Evolutionary conservation across 2,329 filamentous ascomycete genomes (phyloP).

Genomic region (Fusarium brachygibbosum): DNA sequence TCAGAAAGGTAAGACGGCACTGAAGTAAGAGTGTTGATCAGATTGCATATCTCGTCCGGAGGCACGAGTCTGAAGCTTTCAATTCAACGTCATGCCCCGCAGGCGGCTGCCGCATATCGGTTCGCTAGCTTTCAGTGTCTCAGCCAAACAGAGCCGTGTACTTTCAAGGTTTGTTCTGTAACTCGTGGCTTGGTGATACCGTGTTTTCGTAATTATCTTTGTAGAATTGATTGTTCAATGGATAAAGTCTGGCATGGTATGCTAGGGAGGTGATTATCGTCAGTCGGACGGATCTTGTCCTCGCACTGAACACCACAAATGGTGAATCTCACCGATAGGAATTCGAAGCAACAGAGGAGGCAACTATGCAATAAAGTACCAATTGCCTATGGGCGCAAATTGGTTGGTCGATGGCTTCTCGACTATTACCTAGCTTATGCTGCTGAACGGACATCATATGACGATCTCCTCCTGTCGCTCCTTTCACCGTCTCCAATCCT

Average conservation of each 20-base stretch:
- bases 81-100: conserved; percentile 50
- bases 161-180: conserved; percentile 14
- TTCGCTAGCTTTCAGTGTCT: not conserved
- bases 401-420: conserved; percentile 30
- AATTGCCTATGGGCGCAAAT: conserved; percentile 2
- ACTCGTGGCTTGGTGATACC: conserved; percentile 2
- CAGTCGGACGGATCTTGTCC: too few relatives aligned
- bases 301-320: not conserved
- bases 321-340: not conserved
- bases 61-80: conserved; percentile 27
- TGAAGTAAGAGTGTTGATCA: conserved; percentile 1
- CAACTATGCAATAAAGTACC: not conserved
- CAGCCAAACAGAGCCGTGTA: conserved; percentile 18
- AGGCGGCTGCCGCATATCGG: conserved; percentile 11
- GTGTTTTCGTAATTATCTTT: not conserved
- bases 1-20: not conserved
- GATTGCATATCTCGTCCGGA: not conserved
- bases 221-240: not conserved
- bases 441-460: conserved; percentile 41
- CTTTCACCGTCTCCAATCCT: conserved; percentile 29
- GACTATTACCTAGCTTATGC: not conserved
- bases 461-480: conserved; percentile 44
- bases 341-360: not conserved
- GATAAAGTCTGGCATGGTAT: too few relatives aligned
- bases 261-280: too few relatives aligned